Base-by-base conservation (phyloP, 495 filamentous ascomycete species). In the Hyaloscypha bicolor region DNA sequence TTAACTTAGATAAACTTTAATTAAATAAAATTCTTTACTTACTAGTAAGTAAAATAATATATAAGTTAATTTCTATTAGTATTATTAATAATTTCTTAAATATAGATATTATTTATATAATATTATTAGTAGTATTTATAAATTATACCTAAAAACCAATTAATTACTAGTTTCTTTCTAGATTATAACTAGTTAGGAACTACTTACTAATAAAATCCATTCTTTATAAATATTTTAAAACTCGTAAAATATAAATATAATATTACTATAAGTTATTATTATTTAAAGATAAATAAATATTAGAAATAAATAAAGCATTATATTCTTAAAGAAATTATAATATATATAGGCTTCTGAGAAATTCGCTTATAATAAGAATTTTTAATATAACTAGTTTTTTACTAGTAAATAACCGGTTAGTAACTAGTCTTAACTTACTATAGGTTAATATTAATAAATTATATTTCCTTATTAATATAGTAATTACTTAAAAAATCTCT, bases 221-320 rank as follows among this genome's bases (percentile, higher is more conserved):
- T 48, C 42, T 2, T 48, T 48, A 48, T 48, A 48, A 2, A 48
- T 48, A 48, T 48, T 48, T 2, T 2, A 48, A 48, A 48, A 48
- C 1, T 48, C n/a, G 2, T 48, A 1, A 48, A 48, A 2, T n/a
- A 48, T n/a, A n/a, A 2, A 48, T 48, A 48, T 48, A 48, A 2
- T 48, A 48, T 48, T 48, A n/a, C 42, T 48, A 48, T 48, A 48
- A 48, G 42, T 48, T 48, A 48, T 48, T n/a, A n/a, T 48, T 48
- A 48, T 48, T 48, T 48, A 48, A 48, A 48, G 42, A 48, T 48
- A 48, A n/a, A 48, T 48, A 48, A 48, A 48, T 48, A 48, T 48
- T 48, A 48, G 42, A 48, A 48, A 48, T 48, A 48, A 48, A 48
- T 1, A 2, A 48, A 48, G 42, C 2, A 48, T 48, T 48, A 48